Conservation (phyloP, 2,329 filamentous ascomycete genomes). For the Pleomassaria siparia region DNA sequence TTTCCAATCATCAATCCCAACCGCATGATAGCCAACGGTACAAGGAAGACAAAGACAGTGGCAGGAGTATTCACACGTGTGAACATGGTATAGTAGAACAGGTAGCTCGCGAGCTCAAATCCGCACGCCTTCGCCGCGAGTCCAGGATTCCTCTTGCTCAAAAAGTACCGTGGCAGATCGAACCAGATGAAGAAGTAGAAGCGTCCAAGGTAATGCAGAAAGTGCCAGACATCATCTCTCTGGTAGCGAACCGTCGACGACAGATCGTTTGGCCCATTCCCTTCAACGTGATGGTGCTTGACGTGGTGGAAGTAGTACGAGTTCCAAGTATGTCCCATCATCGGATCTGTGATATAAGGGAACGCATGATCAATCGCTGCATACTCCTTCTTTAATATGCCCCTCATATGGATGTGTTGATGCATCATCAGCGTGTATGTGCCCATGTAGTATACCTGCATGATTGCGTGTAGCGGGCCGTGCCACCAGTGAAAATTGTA, state of each 20-base stretch:
- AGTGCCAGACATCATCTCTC: conserved; percentile 66
- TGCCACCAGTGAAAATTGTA: conserved; percentile 68
- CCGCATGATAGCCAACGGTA: conserved; percentile 68
- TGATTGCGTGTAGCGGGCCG: conserved; percentile 64
- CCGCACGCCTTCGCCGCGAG: conserved; percentile 59
- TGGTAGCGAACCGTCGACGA: conserved; percentile 77
- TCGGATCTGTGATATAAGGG: conserved; percentile 72
- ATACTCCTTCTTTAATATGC: conserved; percentile 61
- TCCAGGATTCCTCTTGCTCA: conserved; percentile 59
- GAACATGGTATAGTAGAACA: conserved; percentile 55
- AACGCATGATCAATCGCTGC: conserved; percentile 64
- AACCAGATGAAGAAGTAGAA: conserved; percentile 76
- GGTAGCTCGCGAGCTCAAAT: conserved; percentile 61
- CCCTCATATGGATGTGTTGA: conserved; percentile 78
- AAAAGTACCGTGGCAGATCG: conserved; percentile 74
- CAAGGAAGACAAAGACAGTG: conserved; percentile 64
- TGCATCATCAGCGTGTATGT: conserved; percentile 81
- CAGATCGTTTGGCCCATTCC: conserved; percentile 74
- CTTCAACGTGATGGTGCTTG: conserved; percentile 83
- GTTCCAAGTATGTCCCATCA: conserved; percentile 85
- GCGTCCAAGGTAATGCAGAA: conserved; percentile 70
- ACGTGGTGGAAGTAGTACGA: conserved; percentile 84
- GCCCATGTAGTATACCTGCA: conserved; percentile 70
- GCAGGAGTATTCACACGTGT: conserved; percentile 53
- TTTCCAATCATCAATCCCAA: conserved; percentile 79